Evolutionary conservation across 208 protist genomes (phyloP), one percentile per base, ranked within the genome.

Genomic region (Strigomonas culicis): DNA sequence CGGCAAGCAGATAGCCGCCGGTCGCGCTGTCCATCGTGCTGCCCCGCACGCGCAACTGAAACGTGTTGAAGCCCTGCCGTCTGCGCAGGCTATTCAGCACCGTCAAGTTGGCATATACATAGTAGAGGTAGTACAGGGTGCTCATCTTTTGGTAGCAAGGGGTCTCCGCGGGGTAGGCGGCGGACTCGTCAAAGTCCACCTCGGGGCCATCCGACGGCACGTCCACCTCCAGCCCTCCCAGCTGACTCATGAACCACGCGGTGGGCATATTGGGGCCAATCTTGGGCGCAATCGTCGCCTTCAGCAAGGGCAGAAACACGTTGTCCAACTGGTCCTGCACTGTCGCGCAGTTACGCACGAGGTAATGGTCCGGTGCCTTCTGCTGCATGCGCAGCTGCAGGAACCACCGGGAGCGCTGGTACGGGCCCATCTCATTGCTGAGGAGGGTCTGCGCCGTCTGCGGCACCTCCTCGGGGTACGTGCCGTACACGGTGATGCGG

Each of bases 231-330:
- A 83, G 70, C 94, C 98, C 34, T 95, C 75, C 19, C 71, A 58
- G 32, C 90, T 78, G 41, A 55, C 25, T 4, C 60, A 99, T 94
- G 19, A 82, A 56, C 24, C 96, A 83, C 6, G 99, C 64, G 25
- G 97, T 80, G 4, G 97, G 83, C 61, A 85, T 88, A 36, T 89
- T 90, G 6, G 82, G 76, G 34, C 90, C 90, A 66, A 90, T 86
- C 27, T 82, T 73, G 1, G 98, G 98, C 27, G 98, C 80, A 19
- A 94, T 59, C n/a, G 98, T 98, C 0, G 96, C 98, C 65, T 98
- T 89, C 57, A 99, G 99, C 4, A 99, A 87, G 0, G 98, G 99
- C 8, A 90, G 68, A 70, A 99, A 99, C 19, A 99, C 59, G 74
- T 96, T 97, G 44, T 98, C 82, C 1, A 99, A 63, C 51, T 99